These are phyloP conservation scores for Cordyceps farinosa DNA, from an alignment of 2,329 filamentous ascomycete genomes.

Conservation along the genomic window DNA sequence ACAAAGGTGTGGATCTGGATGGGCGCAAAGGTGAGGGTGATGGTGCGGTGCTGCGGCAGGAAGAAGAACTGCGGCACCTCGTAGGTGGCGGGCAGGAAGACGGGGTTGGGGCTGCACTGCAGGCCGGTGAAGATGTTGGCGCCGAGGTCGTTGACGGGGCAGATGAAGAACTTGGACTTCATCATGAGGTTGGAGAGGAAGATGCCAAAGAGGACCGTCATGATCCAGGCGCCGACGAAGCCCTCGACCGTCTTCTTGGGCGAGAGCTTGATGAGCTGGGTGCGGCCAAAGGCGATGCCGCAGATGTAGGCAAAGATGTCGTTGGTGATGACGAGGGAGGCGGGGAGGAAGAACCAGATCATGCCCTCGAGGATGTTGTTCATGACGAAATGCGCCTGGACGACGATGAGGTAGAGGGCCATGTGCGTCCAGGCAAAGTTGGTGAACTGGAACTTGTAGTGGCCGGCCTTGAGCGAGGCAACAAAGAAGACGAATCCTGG, in stretches of 20 bases:
- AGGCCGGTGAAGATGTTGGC: conserved; percentile 90
- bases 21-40: conserved; percentile 72
- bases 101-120: conserved; percentile 85
- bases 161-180: conserved; percentile 96
- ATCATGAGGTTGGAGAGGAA: conserved; percentile 78
- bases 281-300: conserved; percentile 93
- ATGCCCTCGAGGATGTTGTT: conserved; percentile 99
- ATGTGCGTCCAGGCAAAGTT: conserved; percentile 99
- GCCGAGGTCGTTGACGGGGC: conserved; percentile 92
- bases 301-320: conserved; percentile 98
- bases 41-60: conserved; percentile 53
- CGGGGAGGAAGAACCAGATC: conserved; percentile 99
- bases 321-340: conserved; percentile 93
- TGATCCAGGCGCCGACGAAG: conserved; percentile 93
- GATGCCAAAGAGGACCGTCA: conserved; percentile 84
- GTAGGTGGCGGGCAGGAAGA: conserved; percentile 77
- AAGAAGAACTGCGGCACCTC: conserved; percentile 70
- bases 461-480: conserved; percentile 85
- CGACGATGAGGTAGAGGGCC: conserved; percentile 95
- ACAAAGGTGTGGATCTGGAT: conserved; percentile 92
- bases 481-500: conserved; percentile 98
- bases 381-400: conserved; percentile 98
- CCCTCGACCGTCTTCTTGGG: conserved; percentile 99
- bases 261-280: conserved; percentile 94
- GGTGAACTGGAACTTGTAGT: conserved; percentile 98